Percentiles rank a stretch among this genome's conserved stretches.
These are phyloP conservation scores for Pleurotus pulmonarius DNA, from an alignment of 768 basidiomycete species.

Conservation along the genomic window DNA sequence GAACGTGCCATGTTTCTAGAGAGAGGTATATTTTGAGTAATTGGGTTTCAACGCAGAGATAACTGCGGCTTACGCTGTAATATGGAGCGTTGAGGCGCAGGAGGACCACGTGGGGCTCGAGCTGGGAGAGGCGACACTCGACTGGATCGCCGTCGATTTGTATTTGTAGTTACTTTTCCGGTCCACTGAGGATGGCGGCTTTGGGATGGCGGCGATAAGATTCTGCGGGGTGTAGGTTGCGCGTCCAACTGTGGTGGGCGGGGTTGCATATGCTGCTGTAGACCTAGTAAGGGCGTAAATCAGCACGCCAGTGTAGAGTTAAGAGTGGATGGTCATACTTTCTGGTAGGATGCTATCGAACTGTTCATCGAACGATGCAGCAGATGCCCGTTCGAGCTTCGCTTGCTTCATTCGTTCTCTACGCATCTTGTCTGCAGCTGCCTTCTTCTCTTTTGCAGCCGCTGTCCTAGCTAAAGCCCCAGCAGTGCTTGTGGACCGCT, in stretches of 20 bases:
- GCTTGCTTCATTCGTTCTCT: conserved; percentile 17
- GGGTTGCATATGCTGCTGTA: background rate
- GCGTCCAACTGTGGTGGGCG: background rate
- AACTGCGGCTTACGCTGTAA: conserved; percentile 54
- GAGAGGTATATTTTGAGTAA: conserved; percentile 3
- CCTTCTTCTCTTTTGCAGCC: conserved; percentile 24
- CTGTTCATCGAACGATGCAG: conserved; percentile 6
- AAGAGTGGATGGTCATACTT: background rate
- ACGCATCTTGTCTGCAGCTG: conserved; percentile 17
- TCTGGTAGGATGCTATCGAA: conserved; percentile 6
- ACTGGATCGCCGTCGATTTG: conserved; percentile 10
- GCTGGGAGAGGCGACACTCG: conserved; percentile 13
- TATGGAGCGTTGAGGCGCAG: conserved; percentile 45
- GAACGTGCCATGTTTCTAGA: conserved; percentile 71
- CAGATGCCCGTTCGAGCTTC: conserved; percentile 14
- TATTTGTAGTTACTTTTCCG: conserved; percentile 1
- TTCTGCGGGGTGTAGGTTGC: background rate
- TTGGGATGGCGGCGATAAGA: background rate
- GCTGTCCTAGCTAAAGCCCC: conserved; percentile 16
- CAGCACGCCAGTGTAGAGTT: too few relatives aligned
- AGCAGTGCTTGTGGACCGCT: conserved; percentile 17
- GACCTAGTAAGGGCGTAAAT: background rate
- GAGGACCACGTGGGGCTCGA: conserved; percentile 17
- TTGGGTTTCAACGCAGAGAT: background rate
- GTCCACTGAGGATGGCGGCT: background rate